Conservation (phyloP, 805 yeast species). For the Zygotorulaspora danielsina region DNA sequence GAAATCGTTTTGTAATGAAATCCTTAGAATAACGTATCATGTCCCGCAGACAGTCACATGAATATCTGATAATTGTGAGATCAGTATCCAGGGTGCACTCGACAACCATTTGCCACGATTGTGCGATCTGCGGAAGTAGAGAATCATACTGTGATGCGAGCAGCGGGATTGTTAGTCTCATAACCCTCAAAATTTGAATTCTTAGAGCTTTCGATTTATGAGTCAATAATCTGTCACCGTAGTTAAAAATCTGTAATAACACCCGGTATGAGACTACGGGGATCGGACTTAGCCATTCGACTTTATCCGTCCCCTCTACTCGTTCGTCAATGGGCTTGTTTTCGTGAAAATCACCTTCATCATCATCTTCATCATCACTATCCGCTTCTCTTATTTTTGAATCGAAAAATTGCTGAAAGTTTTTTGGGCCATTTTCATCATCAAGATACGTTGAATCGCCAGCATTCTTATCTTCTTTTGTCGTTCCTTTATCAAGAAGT, state of each 20-base stretch:
- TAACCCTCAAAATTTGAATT: slow-evolving; percentile 51
- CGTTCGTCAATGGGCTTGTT: slow-evolving; percentile 21
- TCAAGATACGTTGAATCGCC: slow-evolving; percentile 18
- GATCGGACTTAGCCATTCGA: slow-evolving; percentile 64
- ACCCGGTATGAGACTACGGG: slow-evolving; percentile 57
- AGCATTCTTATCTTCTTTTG: slow-evolving; percentile 31
- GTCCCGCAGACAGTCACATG: slow-evolving; percentile 22
- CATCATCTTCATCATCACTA: slow-evolving; percentile 36
- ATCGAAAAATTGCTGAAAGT: slow-evolving; percentile 37
- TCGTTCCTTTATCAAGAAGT: slow-evolving; percentile 39
- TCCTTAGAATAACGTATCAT: slow-evolving; percentile 25
- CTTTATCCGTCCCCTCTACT: slow-evolving; percentile 26
- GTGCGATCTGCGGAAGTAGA: slow-evolving; percentile 33
- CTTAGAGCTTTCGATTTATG: slow-evolving; percentile 59
- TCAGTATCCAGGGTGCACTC: slow-evolving; percentile 21
- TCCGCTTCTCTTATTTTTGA: slow-evolving; percentile 35
- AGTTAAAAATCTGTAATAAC: slow-evolving; percentile 56
- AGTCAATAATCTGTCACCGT: slow-evolving; percentile 65
- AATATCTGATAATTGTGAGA: slow-evolving; percentile 22
- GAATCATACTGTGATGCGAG: slow-evolving; percentile 44
- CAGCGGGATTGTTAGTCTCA: slow-evolving; percentile 44
- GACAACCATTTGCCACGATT: slow-evolving; percentile 28
- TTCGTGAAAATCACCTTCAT: slow-evolving; percentile 16
- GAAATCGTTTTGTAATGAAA: slow-evolving; percentile 29
- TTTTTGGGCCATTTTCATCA: slow-evolving; percentile 31